Percentiles rank a stretch among this genome's conserved stretches.
Conservation (phyloP, 164 flowering plant species). For the Cinnamomum micranthum region DNA sequence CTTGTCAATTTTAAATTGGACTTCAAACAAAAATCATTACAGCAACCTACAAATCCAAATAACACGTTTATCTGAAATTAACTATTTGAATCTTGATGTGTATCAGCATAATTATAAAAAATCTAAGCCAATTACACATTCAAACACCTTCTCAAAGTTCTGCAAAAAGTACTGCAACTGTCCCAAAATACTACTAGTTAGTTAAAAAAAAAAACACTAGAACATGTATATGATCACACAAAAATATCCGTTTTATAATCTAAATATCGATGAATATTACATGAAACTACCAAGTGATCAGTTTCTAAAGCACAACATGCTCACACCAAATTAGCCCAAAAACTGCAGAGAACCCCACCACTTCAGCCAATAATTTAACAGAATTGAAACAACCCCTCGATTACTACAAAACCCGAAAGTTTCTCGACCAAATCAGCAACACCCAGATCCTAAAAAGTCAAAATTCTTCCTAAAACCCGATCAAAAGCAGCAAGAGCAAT, state of each 20-base stretch:
- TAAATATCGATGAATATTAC: background rate
- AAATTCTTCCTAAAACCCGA: background rate
- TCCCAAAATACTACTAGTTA: background rate
- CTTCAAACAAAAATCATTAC: background rate
- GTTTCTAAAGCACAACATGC: background rate
- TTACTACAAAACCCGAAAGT: background rate
- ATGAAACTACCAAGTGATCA: background rate
- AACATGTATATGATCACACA: background rate
- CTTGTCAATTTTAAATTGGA: background rate
- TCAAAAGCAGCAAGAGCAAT: slow-evolving; percentile 68
- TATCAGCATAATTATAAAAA: background rate
- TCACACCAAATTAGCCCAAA: background rate
- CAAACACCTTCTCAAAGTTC: background rate
- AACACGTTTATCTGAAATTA: background rate
- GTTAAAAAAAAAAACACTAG: too few species aligned
- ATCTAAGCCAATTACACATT: background rate
- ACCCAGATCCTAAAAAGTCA: background rate
- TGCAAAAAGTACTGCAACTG: too few species aligned
- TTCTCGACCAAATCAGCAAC: background rate
- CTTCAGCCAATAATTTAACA: background rate
- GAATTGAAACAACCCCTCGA: background rate
- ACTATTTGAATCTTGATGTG: too few species aligned
- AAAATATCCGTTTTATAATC: background rate
- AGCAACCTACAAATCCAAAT: too few species aligned
- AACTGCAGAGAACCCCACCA: background rate